Conservation (phyloP, 2,329 filamentous ascomycete species). For the Colletotrichum sp. region DNA sequence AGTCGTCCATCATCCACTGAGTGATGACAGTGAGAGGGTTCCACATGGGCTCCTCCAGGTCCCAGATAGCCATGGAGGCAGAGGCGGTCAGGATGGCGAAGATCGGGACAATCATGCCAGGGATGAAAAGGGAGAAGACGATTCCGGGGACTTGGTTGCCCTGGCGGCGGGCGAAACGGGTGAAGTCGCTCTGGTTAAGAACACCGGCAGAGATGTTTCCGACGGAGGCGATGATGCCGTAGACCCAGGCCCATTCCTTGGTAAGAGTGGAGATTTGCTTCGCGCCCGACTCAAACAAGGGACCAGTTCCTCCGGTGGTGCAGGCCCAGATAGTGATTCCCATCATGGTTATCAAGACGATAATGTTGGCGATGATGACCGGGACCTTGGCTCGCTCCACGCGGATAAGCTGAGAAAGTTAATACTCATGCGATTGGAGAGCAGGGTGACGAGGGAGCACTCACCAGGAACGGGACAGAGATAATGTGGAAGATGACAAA, state of each 20-base stretch:
- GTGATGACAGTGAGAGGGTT: constrained; percentile 30
- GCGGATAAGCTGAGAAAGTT: constrained; percentile 35
- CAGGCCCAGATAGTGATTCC: constrained; percentile 54
- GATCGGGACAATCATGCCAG: constrained; percentile 30
- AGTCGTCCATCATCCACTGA: constrained; percentile 31
- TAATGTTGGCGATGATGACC: constrained; percentile 46
- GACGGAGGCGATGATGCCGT: constrained; percentile 33
- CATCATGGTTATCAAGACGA: constrained; percentile 50
- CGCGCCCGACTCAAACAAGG: constrained; percentile 40
- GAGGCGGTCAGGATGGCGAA: constrained; percentile 29
- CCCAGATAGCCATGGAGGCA: constrained; percentile 30
- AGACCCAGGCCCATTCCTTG: constrained; percentile 32
- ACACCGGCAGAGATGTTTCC: constrained; percentile 31
- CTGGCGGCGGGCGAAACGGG: constrained; percentile 27
- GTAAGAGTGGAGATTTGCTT: constrained; percentile 21
- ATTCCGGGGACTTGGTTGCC: constrained; percentile 28
- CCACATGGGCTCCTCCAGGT: constrained; percentile 26
- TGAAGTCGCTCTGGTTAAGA: constrained; percentile 33
- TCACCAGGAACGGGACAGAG: constrained; percentile 44
- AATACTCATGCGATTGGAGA: neutral
- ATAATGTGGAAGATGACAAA: constrained; percentile 57
- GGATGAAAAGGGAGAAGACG: constrained; percentile 28
- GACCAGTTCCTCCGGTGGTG: constrained; percentile 44
- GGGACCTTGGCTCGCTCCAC: constrained; percentile 54
- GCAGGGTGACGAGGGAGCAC: no score